A percentile compares a stretch with the other conserved stretches of the same genome.
phyloP scores from a whole-genome alignment of 1,284 basidiomycete genomes.

The Bondarzewia mesenterica region DNA sequence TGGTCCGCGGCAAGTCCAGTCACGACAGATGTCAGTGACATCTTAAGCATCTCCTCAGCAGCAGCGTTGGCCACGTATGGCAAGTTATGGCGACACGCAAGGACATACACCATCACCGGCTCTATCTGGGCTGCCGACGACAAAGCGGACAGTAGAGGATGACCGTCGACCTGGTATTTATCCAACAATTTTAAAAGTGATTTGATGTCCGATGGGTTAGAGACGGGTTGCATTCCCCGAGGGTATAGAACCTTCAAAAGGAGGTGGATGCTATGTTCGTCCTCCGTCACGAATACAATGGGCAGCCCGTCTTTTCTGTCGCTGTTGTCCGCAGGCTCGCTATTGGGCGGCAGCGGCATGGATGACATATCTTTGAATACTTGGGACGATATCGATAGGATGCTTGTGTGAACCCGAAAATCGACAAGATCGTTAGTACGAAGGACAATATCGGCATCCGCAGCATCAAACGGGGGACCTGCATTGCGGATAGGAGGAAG shows the following conservation, averaged over 20 bases:
- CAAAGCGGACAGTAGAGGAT: background rate
- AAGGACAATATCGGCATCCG: slow-evolving; percentile 2
- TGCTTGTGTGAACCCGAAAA: background rate
- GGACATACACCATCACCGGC: background rate
- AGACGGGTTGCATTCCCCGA: background rate
- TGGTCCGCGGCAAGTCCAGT: too few relatives aligned
- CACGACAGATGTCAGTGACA: too few relatives aligned
- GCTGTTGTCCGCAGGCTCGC: background rate
- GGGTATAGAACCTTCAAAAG: background rate
- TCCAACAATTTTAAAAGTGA: background rate
- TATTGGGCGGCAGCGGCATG: background rate
- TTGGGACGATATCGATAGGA: background rate
- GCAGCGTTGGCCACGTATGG: background rate
- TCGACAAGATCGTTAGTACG: slow-evolving; percentile 1
- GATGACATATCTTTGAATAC: background rate
- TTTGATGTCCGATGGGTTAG: background rate
- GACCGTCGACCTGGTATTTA: background rate
- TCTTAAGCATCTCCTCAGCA: background rate
- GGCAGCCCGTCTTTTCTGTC: too few relatives aligned
- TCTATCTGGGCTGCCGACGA: background rate
- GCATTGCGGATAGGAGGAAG: background rate
- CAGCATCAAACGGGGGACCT: background rate
- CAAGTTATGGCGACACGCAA: background rate
- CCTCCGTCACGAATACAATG: background rate
- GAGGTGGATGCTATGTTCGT: background rate